Conservation (phyloP, 805 yeast genomes). For the Kluyveromyces aestuarii region DNA sequence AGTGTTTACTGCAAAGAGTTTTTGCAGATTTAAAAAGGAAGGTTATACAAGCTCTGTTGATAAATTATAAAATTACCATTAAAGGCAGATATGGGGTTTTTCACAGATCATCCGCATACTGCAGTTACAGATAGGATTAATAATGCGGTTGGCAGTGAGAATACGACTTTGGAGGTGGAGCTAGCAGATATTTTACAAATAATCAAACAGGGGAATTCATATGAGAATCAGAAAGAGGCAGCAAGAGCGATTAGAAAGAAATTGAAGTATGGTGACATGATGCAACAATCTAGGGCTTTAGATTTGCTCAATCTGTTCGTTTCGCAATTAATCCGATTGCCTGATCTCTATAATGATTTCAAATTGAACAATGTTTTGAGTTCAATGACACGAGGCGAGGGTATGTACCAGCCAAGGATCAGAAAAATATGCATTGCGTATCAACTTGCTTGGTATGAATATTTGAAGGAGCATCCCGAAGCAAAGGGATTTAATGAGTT, state of each 20-base stretch:
- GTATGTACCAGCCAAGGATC: slow-evolving; percentile 33
- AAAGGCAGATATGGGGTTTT: slow-evolving; percentile 39
- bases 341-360: slow-evolving; percentile 55
- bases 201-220: slow-evolving; percentile 31
- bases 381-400: slow-evolving; percentile 13
- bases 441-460: slow-evolving; percentile 60
- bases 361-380: slow-evolving; percentile 57
- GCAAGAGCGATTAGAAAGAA: slow-evolving; percentile 87
- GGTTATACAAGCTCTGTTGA: too few species aligned
- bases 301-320: slow-evolving; percentile 51
- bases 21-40: too few species aligned
- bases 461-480: slow-evolving; percentile 40
- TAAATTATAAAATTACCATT: too few species aligned
- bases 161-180: slow-evolving; percentile 28
- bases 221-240: slow-evolving; percentile 51
- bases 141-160: slow-evolving; percentile 32
- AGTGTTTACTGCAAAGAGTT: too few species aligned
- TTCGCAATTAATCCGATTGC: slow-evolving; percentile 23
- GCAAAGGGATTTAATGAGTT: slow-evolving; percentile 35
- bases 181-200: slow-evolving; percentile 27
- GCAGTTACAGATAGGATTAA: slow-evolving; percentile 60
- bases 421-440: slow-evolving; percentile 35
- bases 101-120: slow-evolving; percentile 55
- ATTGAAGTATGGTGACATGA: slow-evolving; percentile 68
- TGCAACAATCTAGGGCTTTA: slow-evolving; percentile 62